These are phyloP conservation scores for Globisporangium spiculum DNA, from an alignment of 352 stramenopile genomes.

Conservation along the genomic window DNA sequence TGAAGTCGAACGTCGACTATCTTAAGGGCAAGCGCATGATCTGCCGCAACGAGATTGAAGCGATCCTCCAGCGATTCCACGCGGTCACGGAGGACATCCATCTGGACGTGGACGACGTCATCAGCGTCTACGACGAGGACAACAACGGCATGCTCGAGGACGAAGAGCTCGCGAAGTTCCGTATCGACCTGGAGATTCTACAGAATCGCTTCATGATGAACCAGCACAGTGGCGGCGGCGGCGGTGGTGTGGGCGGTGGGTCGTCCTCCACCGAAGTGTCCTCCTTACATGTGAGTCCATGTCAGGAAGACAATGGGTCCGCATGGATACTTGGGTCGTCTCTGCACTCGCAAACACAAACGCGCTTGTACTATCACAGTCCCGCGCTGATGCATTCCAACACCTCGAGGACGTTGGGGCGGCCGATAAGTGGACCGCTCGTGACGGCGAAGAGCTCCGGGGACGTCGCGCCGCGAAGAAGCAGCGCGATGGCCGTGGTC, in stretches of 20 bases:
- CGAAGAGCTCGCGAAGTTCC: slow-evolving; percentile 67
- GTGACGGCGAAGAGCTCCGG: background rate
- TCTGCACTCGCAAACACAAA: background rate
- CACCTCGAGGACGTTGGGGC: background rate
- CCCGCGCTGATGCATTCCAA: background rate
- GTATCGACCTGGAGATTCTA: slow-evolving; percentile 64
- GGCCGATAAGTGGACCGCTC: background rate
- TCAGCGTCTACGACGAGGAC: slow-evolving; percentile 77
- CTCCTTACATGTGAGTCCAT: background rate
- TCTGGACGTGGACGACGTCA: slow-evolving; percentile 73
- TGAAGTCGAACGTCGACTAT: slow-evolving; percentile 77
- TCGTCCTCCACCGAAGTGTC: background rate
- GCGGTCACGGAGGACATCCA: slow-evolving; percentile 72
- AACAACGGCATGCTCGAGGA: slow-evolving; percentile 78
- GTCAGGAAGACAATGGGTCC: background rate
- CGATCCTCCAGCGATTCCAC: slow-evolving; percentile 67
- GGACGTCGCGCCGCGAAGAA: background rate
- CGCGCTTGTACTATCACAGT: background rate
- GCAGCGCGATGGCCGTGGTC: background rate
- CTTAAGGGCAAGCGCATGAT: slow-evolving; percentile 71
- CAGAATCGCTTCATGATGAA: slow-evolving; percentile 62
- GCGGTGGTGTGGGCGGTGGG: background rate
- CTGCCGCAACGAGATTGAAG: slow-evolving; percentile 71
- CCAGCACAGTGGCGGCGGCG: slow-evolving; percentile 13
- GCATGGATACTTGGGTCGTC: slow-evolving; percentile 6